Conservation (phyloP, 2,329 filamentous ascomycete genomes). For the Hypoxylon sp. region DNA sequence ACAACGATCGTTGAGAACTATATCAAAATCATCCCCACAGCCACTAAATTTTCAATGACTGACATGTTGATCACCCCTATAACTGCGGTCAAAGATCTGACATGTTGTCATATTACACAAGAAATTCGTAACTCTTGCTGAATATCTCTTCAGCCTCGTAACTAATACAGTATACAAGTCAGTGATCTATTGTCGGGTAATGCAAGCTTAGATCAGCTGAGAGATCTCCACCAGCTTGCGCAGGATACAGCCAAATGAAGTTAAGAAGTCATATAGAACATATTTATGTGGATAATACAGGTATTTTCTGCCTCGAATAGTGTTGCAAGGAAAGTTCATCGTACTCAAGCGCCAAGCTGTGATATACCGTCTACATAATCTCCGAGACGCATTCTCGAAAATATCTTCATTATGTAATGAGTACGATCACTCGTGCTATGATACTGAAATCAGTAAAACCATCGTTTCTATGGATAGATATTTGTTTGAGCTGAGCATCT, state of each 20-base stretch:
- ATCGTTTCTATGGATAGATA: background rate
- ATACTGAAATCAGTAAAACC: conserved; percentile 11
- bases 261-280: background rate
- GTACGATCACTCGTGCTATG: conserved; percentile 2
- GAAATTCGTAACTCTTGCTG: background rate
- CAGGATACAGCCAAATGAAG: background rate
- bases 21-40: background rate
- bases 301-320: background rate
- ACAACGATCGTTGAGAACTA: background rate
- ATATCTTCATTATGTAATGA: conserved; percentile 1
- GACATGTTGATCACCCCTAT: background rate
- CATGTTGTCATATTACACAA: background rate
- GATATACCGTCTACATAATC: background rate
- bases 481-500: background rate
- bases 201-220: conserved; percentile 20
- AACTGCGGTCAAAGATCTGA: background rate
- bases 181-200: conserved; percentile 1
- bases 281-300: background rate
- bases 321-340: conserved; percentile 1
- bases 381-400: background rate
- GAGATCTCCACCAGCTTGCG: conserved; percentile 3
- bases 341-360: background rate
- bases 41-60: background rate
- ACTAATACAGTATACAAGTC: conserved; percentile 1
- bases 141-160: background rate